Percentiles rank a stretch among this genome's conserved stretches.
Conservation (phyloP, 2,329 filamentous ascomycete species). For the Ilyonectria mors-panacis region DNA sequence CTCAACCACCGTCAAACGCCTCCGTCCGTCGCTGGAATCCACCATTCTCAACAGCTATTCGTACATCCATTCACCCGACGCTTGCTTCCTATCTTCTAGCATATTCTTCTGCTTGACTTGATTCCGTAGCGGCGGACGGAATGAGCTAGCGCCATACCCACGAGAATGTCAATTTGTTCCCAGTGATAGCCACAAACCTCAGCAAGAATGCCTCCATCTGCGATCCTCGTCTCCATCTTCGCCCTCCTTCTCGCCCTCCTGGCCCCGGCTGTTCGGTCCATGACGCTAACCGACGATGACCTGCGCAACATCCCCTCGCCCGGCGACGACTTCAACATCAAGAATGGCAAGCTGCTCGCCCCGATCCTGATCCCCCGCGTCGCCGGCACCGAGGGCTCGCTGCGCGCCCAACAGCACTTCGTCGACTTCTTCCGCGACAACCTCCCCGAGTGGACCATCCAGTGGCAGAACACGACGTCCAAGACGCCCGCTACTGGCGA, state of each 20-base stretch:
- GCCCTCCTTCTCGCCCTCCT: constrained; percentile 41
- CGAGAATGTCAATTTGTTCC: constrained; percentile 23
- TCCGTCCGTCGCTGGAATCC: not conserved
- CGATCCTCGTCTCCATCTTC: constrained; percentile 38
- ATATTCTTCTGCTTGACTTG: not conserved
- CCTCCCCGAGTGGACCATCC: constrained; percentile 84
- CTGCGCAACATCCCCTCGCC: constrained; percentile 81
- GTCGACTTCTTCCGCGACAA: constrained; percentile 82
- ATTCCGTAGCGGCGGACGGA: constrained; percentile 56
- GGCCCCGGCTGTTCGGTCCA: constrained; percentile 56
- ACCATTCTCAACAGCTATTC: constrained; percentile 3
- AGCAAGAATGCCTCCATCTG: constrained; percentile 38
- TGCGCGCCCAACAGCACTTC: constrained; percentile 84
- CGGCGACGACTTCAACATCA: constrained; percentile 83
- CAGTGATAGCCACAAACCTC: constrained; percentile 24
- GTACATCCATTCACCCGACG: not conserved
- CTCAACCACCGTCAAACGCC: not conserved
- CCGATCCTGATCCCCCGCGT: constrained; percentile 92
- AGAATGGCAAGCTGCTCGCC: constrained; percentile 81
- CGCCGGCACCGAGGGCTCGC: constrained; percentile 84
- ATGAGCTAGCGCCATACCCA: constrained; percentile 13
- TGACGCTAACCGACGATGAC: constrained; percentile 79
- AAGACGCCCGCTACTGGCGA: constrained; percentile 83
- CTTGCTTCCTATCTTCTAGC: not conserved
- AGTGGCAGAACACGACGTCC: constrained; percentile 91